Base-by-base conservation (phyloP, 495 filamentous ascomycete genomes). In the Hyphodiscus hymeniophilus region DNA sequence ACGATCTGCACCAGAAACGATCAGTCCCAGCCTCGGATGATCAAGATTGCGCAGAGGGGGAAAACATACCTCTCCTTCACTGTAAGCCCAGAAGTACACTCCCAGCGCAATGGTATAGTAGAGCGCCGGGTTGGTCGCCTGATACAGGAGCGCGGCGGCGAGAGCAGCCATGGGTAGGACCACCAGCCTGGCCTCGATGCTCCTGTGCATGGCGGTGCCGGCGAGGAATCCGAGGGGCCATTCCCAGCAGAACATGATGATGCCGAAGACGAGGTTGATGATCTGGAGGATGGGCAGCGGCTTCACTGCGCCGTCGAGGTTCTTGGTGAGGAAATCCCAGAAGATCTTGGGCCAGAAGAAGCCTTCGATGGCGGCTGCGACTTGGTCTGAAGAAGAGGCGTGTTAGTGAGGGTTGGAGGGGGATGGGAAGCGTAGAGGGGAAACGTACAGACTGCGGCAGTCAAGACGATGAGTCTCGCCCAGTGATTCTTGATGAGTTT, bases 321-420 rank as follows among this genome's bases (percentile, higher is more conserved):
- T 89, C 57, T 90, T 89, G 48, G 94, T 94, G 56, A 87, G 69
- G 65, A 94, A 94, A 69, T 99, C 94, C 85, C 87, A 99, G 70
- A 99, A 94, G 55, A 97, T 80, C 70, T 99, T 99, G 45, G 94
- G 94, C 90, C 90, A 99, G 76, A 97, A 94, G 77, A 88, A 95
- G 58, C 80, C 84, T 68, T 89, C 75, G 43, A 99, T 65, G 1
- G 83, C 80, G 50, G 89, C 87, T 54, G 78, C 84, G 46, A 95
- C 59, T 80, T 99, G 94, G 61, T 94, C 89, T 88, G 57, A 8
- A 7, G 38, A 40, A 22, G 42, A 32, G 39, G 15, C 33, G 46
- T 50, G 62, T 75, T 65, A 66, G 68, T 47, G 24, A 20, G 12
- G 23, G 17, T 38, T 40, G 38, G 8, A 24, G 1, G n/a, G 7